Conservation (phyloP, 2,329 filamentous ascomycete species). For the Aspergillus awamori region DNA sequence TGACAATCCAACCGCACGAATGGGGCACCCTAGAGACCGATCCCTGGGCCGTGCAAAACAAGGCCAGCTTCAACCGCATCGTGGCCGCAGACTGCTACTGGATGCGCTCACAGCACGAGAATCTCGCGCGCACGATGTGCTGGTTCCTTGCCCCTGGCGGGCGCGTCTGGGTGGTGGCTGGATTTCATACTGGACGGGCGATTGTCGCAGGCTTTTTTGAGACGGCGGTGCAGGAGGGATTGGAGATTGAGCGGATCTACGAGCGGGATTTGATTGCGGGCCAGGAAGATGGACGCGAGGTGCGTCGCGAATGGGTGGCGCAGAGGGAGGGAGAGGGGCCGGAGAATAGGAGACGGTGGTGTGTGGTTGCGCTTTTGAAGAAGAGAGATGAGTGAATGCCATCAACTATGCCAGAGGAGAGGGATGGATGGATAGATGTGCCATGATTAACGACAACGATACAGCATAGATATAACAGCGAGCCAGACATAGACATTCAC, state of each 20-base stretch:
- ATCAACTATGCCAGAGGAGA: too few relatives aligned
- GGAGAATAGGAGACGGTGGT: conserved; percentile 60
- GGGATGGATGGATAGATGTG: too few relatives aligned
- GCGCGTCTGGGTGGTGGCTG: conserved; percentile 56
- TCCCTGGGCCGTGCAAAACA: conserved; percentile 42
- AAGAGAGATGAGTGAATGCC: background rate
- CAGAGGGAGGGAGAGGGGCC: conserved; percentile 51
- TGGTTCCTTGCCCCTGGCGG: conserved; percentile 54
- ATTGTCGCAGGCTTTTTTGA: conserved; percentile 62
- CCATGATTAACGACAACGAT: too few relatives aligned
- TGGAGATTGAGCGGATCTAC: conserved; percentile 57
- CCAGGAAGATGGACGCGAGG: conserved; percentile 43
- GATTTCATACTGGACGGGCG: conserved; percentile 62
- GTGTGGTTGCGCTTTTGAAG: conserved; percentile 54
- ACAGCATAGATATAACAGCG: too few relatives aligned
- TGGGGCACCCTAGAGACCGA: conserved; percentile 54
- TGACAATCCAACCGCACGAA: conserved; percentile 54
- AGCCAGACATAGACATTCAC: too few relatives aligned
- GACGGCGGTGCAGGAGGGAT: conserved; percentile 43
- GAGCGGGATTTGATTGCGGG: conserved; percentile 56
- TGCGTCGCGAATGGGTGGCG: conserved; percentile 47
- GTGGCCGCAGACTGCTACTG: conserved; percentile 65
- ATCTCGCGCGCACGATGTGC: conserved; percentile 57
- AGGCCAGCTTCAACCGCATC: conserved; percentile 54
- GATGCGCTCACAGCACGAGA: conserved; percentile 61